These are phyloP conservation scores for Wickerhamomyces rabaulensis DNA, from an alignment of 805 yeast species.

Conservation along the genomic window DNA sequence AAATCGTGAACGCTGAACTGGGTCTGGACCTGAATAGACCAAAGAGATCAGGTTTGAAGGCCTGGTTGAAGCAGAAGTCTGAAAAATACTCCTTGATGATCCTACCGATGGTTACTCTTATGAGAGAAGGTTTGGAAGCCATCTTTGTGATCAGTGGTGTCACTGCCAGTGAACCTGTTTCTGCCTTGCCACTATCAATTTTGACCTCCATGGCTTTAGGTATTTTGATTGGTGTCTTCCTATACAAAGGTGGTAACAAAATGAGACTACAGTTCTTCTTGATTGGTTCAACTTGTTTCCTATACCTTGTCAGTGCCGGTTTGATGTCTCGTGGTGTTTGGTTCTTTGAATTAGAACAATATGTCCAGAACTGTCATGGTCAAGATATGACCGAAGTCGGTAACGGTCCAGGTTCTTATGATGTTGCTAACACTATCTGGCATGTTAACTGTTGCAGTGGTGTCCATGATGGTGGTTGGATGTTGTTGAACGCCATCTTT, in stretches of 20 bases:
- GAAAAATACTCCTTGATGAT: slow-evolving; percentile 68
- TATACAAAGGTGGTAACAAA: slow-evolving; percentile 77
- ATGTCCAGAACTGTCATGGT: slow-evolving; percentile 70
- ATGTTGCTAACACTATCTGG: slow-evolving; percentile 75
- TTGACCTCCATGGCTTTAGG: slow-evolving; percentile 58
- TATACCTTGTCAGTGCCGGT: slow-evolving; percentile 85
- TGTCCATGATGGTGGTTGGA: slow-evolving; percentile 86
- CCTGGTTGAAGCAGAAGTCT: slow-evolving; percentile 13
- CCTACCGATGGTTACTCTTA: slow-evolving; percentile 77
- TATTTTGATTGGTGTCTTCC: slow-evolving; percentile 52
- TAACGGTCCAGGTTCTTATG: slow-evolving; percentile 91
- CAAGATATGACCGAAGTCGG: slow-evolving; percentile 86
- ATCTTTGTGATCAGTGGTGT: slow-evolving; percentile 90
- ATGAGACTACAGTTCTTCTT: slow-evolving; percentile 72
- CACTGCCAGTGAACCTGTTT: slow-evolving; percentile 64
- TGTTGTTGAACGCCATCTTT: slow-evolving; percentile 79
- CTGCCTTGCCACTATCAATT: slow-evolving; percentile 62
- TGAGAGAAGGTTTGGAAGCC: slow-evolving; percentile 90
- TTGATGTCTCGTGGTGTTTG: slow-evolving; percentile 84
- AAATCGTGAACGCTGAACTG: slow-evolving; percentile 12
- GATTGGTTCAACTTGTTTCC: slow-evolving; percentile 71
- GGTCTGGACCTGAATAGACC: slow-evolving; percentile 2
- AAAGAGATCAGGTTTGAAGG: slow-evolving; percentile 5
- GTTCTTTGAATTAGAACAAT: slow-evolving; percentile 78
- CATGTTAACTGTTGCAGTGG: slow-evolving; percentile 95